A percentile compares a stretch with the other conserved stretches of the same genome.
Evolutionary conservation across 495 filamentous ascomycete genomes (phyloP).

Genomic region (Penicillium canariense): DNA sequence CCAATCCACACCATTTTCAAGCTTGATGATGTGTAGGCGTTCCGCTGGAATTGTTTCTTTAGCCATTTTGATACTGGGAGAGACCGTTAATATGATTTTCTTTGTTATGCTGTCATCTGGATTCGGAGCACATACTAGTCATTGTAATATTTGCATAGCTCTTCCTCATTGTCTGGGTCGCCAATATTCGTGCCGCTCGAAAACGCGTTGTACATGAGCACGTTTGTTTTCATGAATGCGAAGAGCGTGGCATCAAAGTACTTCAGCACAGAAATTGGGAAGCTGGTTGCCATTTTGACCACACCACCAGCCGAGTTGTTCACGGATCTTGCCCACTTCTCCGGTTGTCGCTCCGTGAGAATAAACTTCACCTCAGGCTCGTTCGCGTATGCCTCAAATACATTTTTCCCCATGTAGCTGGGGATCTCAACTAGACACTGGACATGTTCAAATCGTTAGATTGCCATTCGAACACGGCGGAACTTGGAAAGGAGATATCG

Average conservation of each 20-base stretch:
- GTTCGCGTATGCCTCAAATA: conserved; percentile 14
- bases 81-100: neutral
- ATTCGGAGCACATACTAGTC: conserved; percentile 22
- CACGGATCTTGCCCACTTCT: conserved; percentile 25
- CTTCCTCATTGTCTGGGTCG: conserved; percentile 12
- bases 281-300: neutral
- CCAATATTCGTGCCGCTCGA: neutral
- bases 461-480: neutral
- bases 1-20: conserved; percentile 26
- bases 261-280: conserved; percentile 25
- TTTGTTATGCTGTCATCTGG: neutral
- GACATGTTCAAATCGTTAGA: neutral
- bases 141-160: conserved; percentile 12
- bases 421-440: conserved; percentile 27
- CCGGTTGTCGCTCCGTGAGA: conserved; percentile 22
- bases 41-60: conserved; percentile 24
- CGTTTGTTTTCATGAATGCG: conserved; percentile 16
- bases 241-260: conserved; percentile 17
- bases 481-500: neutral
- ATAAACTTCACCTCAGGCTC: conserved; percentile 33
- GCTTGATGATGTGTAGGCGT: conserved; percentile 16
- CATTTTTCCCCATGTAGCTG: conserved; percentile 12
- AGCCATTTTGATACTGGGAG: conserved; percentile 18
- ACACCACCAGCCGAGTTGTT: conserved; percentile 19
- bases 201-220: conserved; percentile 6